Base-by-base conservation (phyloP, 352 stramenopile species). In the Globisporangium camurandrum region DNA sequence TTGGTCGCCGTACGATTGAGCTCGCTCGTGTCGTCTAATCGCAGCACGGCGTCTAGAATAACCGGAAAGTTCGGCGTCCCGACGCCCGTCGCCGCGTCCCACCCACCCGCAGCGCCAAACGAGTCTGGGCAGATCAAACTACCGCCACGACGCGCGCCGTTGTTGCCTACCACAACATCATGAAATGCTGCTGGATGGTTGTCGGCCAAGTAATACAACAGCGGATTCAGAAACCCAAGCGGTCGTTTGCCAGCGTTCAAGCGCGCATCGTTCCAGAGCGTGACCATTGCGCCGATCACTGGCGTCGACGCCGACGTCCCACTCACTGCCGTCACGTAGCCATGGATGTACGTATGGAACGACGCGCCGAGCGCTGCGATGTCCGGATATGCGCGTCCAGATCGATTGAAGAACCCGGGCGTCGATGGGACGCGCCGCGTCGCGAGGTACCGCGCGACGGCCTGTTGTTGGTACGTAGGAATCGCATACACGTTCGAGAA, bases 221-320 rank as follows among this genome's bases (percentile, higher is more conserved):
- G 56, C 7, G 82, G 77, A 46, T 93, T 93, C 27, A 96, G 64
- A 40, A 97, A 97, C 0, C 89, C 89, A 4, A 97, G 65, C 7
- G 81, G 63, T 24, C 61, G 62, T 41, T 95, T 90, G 22, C 86
- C 87, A 27, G 67, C 66, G 52, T 91, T 91, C 33, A 94, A 55
- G 1, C 84, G 76, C 5, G 67, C 58, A 37, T 94, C 80, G 57
- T 97, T 97, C 67, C 92, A 83, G 22, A 96, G 60, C 36, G 81
- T 88, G 10, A 97, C 68, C 66, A 97, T 92, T 9, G 70, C 87
- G 11, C 71, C 85, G 34, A 95, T 49, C 9, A 88, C 79, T 2
- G 89, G 89, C 0, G 86, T 88, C 3, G 87, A 93, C 27, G 76
- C 82, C 12, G 86, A 96, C 4, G 89, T 97, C 8, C 89, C 83